Evolutionary conservation across 2,329 filamentous ascomycete species (phyloP).

Genomic region (Orbilia javanica): DNA sequence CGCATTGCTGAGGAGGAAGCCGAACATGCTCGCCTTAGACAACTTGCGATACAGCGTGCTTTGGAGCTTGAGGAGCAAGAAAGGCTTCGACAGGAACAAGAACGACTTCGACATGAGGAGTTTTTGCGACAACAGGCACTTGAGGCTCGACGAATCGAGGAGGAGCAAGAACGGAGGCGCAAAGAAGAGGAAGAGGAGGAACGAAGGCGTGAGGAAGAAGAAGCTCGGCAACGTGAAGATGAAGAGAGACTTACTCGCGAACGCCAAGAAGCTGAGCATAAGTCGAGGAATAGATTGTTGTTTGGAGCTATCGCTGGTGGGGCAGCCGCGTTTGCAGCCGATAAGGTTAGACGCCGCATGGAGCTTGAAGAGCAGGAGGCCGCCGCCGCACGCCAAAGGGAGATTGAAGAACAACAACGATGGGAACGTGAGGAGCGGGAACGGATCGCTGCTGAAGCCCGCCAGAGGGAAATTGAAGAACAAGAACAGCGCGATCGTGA

Average conservation of each 20-base stretch:
- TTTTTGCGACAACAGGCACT: slow-evolving; percentile 53
- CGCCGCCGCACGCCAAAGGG: slow-evolving; percentile 35
- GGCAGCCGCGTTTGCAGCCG: slow-evolving; percentile 48
- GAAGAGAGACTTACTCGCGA: slow-evolving; percentile 39
- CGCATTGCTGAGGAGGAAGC: slow-evolving; percentile 54
- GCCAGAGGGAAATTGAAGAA: slow-evolving; percentile 23
- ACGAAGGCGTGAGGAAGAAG: slow-evolving; percentile 17
- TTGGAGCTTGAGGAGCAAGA: slow-evolving; percentile 51
- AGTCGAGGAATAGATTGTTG: slow-evolving; percentile 36
- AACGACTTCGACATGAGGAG: slow-evolving; percentile 47
- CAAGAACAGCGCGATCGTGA: slow-evolving; percentile 15
- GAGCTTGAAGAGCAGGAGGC: slow-evolving; percentile 46
- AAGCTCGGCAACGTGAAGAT: slow-evolving; percentile 23
- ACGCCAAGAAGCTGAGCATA: slow-evolving; percentile 43
- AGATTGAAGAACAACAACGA: slow-evolving; percentile 38
- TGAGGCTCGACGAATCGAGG: slow-evolving; percentile 42
- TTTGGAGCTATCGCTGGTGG: slow-evolving; percentile 51
- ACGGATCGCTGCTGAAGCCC: slow-evolving; percentile 23
- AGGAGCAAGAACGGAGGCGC: slow-evolving; percentile 25
- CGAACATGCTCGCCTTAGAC: slow-evolving; percentile 39
- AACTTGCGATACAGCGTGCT: slow-evolving; percentile 47
- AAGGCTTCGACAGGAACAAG: slow-evolving; percentile 33
- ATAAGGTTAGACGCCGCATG: slow-evolving; percentile 38
- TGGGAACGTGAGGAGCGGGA: slow-evolving; percentile 40
- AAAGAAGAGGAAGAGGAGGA: slow-evolving; percentile 43